These are phyloP conservation scores for Priceomyces carsonii DNA, from an alignment of 805 yeast species.

Conservation along the genomic window DNA sequence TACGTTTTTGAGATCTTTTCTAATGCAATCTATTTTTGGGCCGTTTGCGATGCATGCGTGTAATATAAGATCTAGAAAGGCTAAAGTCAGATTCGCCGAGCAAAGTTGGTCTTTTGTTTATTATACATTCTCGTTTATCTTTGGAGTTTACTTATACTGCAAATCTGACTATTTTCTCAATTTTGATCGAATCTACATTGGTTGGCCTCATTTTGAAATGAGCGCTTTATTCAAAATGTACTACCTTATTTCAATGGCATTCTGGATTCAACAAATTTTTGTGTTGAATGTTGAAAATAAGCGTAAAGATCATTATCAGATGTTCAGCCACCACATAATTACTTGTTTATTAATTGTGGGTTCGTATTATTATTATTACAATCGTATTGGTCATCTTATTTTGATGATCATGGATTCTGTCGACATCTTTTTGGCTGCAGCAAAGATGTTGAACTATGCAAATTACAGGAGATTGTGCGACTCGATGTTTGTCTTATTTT, in stretches of 20 bases:
- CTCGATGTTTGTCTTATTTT: constrained; percentile 62
- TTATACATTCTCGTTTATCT: constrained; percentile 52
- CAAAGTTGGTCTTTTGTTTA: constrained; percentile 79
- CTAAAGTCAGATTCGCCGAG: constrained; percentile 73
- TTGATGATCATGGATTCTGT: constrained; percentile 80
- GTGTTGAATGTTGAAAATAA: constrained; percentile 75
- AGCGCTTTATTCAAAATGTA: constrained; percentile 57
- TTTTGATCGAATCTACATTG: constrained; percentile 57
- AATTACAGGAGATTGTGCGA: constrained; percentile 66
- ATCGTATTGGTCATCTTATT: constrained; percentile 77
- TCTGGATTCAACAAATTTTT: constrained; percentile 79
- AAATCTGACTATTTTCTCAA: constrained; percentile 60
- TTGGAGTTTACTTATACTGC: constrained; percentile 60
- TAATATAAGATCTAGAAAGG: constrained; percentile 50
- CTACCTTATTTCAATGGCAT: constrained; percentile 70
- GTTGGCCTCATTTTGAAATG: constrained; percentile 75
- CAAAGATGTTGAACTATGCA: constrained; percentile 76
- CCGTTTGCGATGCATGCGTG: constrained; percentile 51
- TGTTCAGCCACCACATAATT: constrained; percentile 87
- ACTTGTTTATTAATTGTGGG: constrained; percentile 69
- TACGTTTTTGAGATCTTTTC: constrained; percentile 57
- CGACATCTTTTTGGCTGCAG: constrained; percentile 69
- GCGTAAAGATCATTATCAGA: constrained; percentile 81
- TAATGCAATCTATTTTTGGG: constrained; percentile 56
- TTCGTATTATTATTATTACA: constrained; percentile 71